Evolutionary conservation across 148 eudicot genomes (phyloP).

Genomic region (Polygonum maritimum): DNA sequence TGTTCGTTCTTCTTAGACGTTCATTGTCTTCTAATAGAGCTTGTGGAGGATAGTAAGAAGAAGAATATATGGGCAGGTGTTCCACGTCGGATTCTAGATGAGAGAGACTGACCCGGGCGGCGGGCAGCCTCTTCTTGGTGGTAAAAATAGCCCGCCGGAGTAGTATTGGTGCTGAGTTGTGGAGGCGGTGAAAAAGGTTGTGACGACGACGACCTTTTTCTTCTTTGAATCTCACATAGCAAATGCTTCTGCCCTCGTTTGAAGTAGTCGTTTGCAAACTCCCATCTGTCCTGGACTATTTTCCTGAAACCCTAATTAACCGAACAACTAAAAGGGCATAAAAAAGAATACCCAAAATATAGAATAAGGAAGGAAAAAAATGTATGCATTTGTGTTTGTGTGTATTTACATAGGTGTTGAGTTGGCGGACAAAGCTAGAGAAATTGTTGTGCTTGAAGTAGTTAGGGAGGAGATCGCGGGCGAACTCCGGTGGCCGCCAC

Average conservation of each 20-base stretch:
- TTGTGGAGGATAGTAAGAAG: background rate
- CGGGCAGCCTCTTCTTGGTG: background rate
- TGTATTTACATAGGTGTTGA: conserved; percentile 48
- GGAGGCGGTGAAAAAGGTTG: conserved; percentile 33
- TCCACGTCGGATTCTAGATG: conserved; percentile 54
- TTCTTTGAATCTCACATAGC: conserved; percentile 77
- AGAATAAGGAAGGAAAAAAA: background rate
- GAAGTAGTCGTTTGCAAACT: conserved; percentile 85
- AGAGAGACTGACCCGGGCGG: conserved; percentile 46
- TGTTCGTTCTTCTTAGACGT: conserved; percentile 58
- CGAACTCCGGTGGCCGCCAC: conserved; percentile 90
- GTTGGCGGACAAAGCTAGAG: conserved; percentile 64
- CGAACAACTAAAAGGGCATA: conserved; percentile 2
- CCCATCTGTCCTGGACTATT: conserved; percentile 82
- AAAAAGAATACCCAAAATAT: background rate
- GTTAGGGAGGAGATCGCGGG: conserved; percentile 68
- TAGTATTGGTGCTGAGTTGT: background rate
- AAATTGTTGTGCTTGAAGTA: conserved; percentile 72
- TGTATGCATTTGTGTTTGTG: background rate
- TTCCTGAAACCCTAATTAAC: conserved; percentile 72
- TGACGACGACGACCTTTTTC: conserved; percentile 46
- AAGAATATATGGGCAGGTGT: background rate
- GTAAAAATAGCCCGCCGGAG: conserved; percentile 22
- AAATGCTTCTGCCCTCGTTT: conserved; percentile 74
- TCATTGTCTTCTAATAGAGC: conserved; percentile 59